A percentile compares a stretch with the other conserved stretches of the same genome.
Conservation (phyloP, 495 filamentous ascomycete species). For the Tuber calosporum region DNA sequence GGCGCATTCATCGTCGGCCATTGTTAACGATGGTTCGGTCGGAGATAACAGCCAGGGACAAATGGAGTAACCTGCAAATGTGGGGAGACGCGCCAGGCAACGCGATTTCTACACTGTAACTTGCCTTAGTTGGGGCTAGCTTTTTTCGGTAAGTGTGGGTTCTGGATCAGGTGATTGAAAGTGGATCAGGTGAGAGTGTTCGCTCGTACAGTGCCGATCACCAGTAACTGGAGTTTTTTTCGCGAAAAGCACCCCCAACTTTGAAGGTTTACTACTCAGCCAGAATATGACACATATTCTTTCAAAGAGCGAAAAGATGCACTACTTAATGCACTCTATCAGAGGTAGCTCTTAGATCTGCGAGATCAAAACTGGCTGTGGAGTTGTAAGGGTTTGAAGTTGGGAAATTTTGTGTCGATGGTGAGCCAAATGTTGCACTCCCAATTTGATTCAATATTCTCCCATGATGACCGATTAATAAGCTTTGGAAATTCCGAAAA, state of each 20-base stretch:
- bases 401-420: not conserved
- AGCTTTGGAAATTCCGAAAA: not conserved
- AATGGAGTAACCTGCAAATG: not conserved
- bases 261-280: not conserved
- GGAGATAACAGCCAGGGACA: not conserved
- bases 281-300: not conserved
- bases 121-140: not conserved
- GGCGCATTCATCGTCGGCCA: slow-evolving; percentile 48
- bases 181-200: slow-evolving; percentile 27
- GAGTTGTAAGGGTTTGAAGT: not conserved
- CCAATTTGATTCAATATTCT: not conserved
- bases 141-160: not conserved
- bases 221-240: not conserved
- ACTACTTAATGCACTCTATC: not conserved
- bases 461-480: not conserved
- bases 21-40: slow-evolving; percentile 13
- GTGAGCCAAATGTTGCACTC: not conserved
- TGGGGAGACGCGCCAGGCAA: not conserved
- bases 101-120: not conserved
- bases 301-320: not conserved
- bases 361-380: not conserved
- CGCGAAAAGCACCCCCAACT: not conserved
- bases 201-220: not conserved
- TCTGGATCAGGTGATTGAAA: not conserved
- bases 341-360: not conserved